These are phyloP conservation scores for Globisporangium uncinulatum DNA, from an alignment of 352 stramenopile species.

Conservation along the genomic window DNA sequence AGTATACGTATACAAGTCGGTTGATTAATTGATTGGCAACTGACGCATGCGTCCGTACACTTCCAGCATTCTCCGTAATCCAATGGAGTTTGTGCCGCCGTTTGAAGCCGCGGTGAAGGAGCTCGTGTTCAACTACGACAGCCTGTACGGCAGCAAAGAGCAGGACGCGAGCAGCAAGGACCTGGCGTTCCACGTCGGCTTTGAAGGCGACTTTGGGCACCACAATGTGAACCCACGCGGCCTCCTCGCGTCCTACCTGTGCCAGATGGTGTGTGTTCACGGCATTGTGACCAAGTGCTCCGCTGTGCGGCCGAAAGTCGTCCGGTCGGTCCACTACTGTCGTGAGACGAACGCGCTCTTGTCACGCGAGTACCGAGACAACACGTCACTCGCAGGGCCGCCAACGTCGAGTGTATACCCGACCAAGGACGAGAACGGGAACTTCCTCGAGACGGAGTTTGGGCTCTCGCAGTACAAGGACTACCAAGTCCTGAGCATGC, in stretches of 20 bases:
- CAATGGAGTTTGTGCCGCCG: conserved; percentile 76
- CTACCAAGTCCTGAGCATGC: conserved; percentile 93
- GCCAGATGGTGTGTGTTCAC: conserved; percentile 97
- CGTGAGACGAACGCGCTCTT: conserved; percentile 92
- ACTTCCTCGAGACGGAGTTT: conserved; percentile 97
- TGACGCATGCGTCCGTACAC: not conserved
- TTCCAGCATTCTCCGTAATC: conserved; percentile 67
- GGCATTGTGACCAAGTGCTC: conserved; percentile 99
- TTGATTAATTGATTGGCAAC: too few species aligned
- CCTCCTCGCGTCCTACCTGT: conserved; percentile 88
- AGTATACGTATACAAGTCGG: too few species aligned
- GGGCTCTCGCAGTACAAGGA: conserved; percentile 98
- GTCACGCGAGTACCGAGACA: conserved; percentile 95
- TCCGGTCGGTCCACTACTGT: conserved; percentile 98
- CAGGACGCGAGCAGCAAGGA: conserved; percentile 56
- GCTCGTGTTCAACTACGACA: conserved; percentile 76
- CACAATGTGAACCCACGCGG: conserved; percentile 92
- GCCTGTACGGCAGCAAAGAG: conserved; percentile 75
- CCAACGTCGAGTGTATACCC: conserved; percentile 90
- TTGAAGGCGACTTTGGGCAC: conserved; percentile 91
- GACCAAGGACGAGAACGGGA: conserved; percentile 95
- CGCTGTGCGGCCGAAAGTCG: conserved; percentile 96
- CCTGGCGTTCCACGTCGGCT: conserved; percentile 86
- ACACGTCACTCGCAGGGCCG: conserved; percentile 91
- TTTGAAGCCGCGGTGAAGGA: conserved; percentile 85